A percentile compares a stretch with the other conserved stretches of the same genome.
phyloP scores from a whole-genome alignment of 2,329 filamentous ascomycete genomes.

The Fusarium sp. region DNA sequence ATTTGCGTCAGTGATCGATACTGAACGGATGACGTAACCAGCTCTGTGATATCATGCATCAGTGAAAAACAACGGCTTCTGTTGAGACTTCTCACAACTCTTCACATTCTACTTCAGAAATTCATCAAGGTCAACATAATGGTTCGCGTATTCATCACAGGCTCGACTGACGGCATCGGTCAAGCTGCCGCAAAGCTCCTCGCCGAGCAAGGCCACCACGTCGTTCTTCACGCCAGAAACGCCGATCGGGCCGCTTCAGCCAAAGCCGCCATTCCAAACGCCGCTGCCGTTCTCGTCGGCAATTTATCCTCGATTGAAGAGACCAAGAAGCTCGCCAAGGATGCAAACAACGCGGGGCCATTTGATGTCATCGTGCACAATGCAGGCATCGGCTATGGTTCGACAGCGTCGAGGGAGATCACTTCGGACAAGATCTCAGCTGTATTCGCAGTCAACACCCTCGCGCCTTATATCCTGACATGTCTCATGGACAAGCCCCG shows the following conservation, averaged over 20 bases:
- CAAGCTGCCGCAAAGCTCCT: slow-evolving; percentile 29
- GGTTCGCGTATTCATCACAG: slow-evolving; percentile 36
- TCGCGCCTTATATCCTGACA: slow-evolving; percentile 29
- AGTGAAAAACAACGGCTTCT: background rate
- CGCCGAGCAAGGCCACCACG: slow-evolving; percentile 29
- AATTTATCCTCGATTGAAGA: slow-evolving; percentile 26
- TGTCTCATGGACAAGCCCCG: slow-evolving; percentile 28
- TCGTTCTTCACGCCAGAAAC: slow-evolving; percentile 29
- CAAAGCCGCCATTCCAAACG: slow-evolving; percentile 19
- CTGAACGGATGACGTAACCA: slow-evolving; percentile 5
- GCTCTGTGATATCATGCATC: slow-evolving; percentile 14
- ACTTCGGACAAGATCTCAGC: slow-evolving; percentile 24
- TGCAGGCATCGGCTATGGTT: slow-evolving; percentile 31
- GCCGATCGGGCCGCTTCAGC: slow-evolving; percentile 27
- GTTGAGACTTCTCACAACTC: background rate
- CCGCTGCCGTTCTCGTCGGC: slow-evolving; percentile 14
- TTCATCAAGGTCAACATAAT: background rate
- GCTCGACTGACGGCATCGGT: slow-evolving; percentile 32
- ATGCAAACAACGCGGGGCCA: slow-evolving; percentile 23
- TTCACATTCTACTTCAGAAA: fast-evolving
- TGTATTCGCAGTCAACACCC: slow-evolving; percentile 30
- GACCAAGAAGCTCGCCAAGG: slow-evolving; percentile 25
- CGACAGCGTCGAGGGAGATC: slow-evolving; percentile 8
- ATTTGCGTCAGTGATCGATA: background rate
- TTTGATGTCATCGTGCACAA: slow-evolving; percentile 33